A percentile compares a stretch with the other conserved stretches of the same genome.
Evolutionary conservation across 305 asterid species (phyloP).

Genomic region (Vinca major): DNA sequence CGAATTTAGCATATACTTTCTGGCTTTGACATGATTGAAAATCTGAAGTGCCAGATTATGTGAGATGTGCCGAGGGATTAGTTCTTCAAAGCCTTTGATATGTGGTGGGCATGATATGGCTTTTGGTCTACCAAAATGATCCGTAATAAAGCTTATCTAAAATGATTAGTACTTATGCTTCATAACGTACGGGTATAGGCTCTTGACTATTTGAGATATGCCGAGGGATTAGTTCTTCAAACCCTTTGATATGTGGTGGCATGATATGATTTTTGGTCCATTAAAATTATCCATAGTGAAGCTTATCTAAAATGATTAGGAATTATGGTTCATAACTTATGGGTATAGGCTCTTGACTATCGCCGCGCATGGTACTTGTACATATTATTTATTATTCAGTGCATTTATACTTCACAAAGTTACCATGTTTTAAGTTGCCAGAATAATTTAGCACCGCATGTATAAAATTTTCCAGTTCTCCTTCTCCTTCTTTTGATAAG

Average conservation of each 20-base stretch:
- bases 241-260: not conserved
- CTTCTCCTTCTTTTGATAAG: not conserved
- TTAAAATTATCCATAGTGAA: not conserved
- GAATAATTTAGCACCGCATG: not conserved
- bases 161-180: not conserved
- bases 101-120: not conserved
- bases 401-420: not conserved
- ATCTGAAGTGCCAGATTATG: constrained; percentile 1
- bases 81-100: not conserved
- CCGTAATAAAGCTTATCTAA: not conserved
- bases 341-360: not conserved
- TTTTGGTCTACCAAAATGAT: not conserved
- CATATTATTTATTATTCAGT: not conserved
- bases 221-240: not conserved
- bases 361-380: not conserved
- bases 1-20: not conserved
- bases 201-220: not conserved
- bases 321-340: not conserved
- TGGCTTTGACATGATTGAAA: not conserved
- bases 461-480: not conserved
- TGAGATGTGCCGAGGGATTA: not conserved
- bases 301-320: not conserved
- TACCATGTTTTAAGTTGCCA: not conserved
- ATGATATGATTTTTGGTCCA: not conserved
- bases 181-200: not conserved